These are phyloP conservation scores for Globisporangium paroecandrum DNA, from an alignment of 352 stramenopile genomes.

Conservation along the genomic window DNA sequence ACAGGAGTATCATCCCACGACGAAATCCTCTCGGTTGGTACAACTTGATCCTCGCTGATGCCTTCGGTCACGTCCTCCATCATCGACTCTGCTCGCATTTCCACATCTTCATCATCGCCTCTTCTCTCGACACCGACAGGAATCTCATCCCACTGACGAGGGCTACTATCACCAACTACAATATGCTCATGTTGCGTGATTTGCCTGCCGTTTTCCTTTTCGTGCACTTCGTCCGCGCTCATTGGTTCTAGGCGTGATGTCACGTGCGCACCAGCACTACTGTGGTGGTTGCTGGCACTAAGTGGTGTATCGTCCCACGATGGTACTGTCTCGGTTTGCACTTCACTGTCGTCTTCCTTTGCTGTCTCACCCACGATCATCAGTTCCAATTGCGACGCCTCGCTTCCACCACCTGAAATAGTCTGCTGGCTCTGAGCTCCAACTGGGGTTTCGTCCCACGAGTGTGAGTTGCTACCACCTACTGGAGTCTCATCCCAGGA, in stretches of 20 bases:
- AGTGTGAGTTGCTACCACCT: neutral
- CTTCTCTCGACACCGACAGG: neutral
- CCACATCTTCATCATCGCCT: neutral
- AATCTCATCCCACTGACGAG: neutral
- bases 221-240: neutral
- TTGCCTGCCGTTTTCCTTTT: neutral
- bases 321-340: neutral
- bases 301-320: conserved; percentile 13
- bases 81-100: neutral
- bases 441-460: conserved; percentile 13
- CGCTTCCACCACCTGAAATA: neutral
- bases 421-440: neutral
- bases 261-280: neutral
- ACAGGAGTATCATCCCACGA: conserved; percentile 11
- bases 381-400: neutral
- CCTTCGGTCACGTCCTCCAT: neutral
- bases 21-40: neutral
- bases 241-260: neutral
- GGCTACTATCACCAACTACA: neutral
- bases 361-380: neutral
- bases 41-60: neutral
- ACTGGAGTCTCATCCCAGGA: conserved; percentile 6
- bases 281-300: neutral
- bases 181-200: neutral
- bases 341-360: neutral